Evolutionary conservation across 176 grass and related monocot species (phyloP).

Genomic region (Pharus latifolius): DNA sequence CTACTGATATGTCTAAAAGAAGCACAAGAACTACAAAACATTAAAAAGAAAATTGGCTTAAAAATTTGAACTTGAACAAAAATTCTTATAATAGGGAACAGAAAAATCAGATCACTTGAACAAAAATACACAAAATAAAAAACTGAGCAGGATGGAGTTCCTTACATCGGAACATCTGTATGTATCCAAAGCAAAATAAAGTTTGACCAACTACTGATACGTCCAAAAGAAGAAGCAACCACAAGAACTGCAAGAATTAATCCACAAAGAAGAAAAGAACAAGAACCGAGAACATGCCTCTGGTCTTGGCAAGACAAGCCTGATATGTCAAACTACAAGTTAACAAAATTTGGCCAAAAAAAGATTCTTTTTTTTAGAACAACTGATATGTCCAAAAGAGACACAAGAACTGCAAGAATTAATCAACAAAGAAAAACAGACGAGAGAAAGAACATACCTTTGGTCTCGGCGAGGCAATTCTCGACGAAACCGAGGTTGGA

Average conservation of each 20-base stretch:
- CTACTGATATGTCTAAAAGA: neutral
- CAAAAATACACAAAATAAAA: neutral
- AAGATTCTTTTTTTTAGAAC: too few relatives aligned
- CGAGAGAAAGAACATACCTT: conserved; percentile 4
- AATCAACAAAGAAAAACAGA: neutral
- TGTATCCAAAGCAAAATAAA: neutral
- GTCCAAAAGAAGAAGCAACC: neutral
- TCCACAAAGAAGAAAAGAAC: neutral
- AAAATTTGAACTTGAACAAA: too few relatives aligned
- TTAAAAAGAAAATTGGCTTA: too few relatives aligned
- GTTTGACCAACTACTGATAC: neutral
- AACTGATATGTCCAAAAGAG: neutral
- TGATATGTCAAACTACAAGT: too few relatives aligned
- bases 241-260: neutral
- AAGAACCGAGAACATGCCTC: neutral
- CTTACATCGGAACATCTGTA: neutral
- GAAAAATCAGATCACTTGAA: too few relatives aligned
- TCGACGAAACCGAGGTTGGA: conserved; percentile 32
- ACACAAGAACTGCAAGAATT: neutral
- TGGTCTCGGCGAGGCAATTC: conserved; percentile 7
- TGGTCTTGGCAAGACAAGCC: too few relatives aligned
- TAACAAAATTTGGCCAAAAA: too few relatives aligned
- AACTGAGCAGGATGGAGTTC: neutral
- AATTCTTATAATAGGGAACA: too few relatives aligned
- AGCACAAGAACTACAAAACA: too few relatives aligned